Evolutionary conservation across 305 asterid genomes (phyloP), one percentile per base, ranked within the genome.

Genomic region (Nicotiana rustica): DNA sequence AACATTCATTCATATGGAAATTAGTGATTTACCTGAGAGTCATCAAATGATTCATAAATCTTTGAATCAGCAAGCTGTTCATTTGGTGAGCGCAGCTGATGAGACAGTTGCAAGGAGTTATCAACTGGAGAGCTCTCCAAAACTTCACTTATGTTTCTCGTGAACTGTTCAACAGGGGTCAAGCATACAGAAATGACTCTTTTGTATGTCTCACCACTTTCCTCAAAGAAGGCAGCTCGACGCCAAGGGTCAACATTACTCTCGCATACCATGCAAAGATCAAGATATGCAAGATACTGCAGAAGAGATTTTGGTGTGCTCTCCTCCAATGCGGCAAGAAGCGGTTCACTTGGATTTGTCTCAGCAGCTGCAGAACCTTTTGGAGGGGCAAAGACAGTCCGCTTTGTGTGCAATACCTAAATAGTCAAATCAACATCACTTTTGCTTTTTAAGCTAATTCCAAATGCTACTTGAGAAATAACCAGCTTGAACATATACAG

Each of bases 321-420:
- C 84, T 90, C 96, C 87, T 96, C 98, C 70, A 96, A 85, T 5
- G 97, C 88, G 31, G 85, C 91, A 33, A 96, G 91, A 82, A 96
- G 97, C 1, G 88, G 89, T 84, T 91, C 97, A 35, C 95, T 96
- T 83, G 99, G 99, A 84, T 92, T 96, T 67, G 97, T 91, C 89
- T 95, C 97, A 70, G 99, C 97, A 36, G 99, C 99, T 61, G 98
- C 98, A 84, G 98, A 95, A 86, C 98, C 99, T 89, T 95, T 96
- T 55, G 95, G 96, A 35, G 97, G 98, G 38, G 98, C 97, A 91
- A 96, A 96, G 81, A 87, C 86, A 49, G 86, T 91, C 85, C 99
- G 91, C 92, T 93, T 95, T 36, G 99, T 93, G 61, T 92, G 97
- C 21, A 94, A 85, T 66, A 96, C 94, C 99, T 96, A 87, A 66